phyloP scores from a whole-genome alignment of 768 basidiomycete genomes.

The Tylopilus rubrobrunneus region DNA sequence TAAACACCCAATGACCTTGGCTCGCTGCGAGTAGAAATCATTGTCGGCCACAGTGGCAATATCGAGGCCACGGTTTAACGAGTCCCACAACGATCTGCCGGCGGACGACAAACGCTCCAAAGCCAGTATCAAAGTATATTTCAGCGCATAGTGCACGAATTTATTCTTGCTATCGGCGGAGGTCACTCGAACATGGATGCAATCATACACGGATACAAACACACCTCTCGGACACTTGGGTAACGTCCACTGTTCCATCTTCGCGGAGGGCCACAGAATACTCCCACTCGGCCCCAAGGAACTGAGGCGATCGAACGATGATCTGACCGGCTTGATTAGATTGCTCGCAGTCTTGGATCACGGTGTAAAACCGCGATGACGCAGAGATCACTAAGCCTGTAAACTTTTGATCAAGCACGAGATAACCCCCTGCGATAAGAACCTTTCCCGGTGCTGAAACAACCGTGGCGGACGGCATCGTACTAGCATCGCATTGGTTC shows the following conservation, averaged over 20 bases:
- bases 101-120: slow-evolving; percentile 38
- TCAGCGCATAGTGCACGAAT: slow-evolving; percentile 88
- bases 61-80: slow-evolving; percentile 56
- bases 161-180: slow-evolving; percentile 63
- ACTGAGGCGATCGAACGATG: slow-evolving; percentile 87
- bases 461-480: slow-evolving; percentile 54
- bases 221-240: slow-evolving; percentile 21
- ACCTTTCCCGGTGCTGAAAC: slow-evolving; percentile 96
- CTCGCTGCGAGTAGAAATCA: slow-evolving; percentile 95
- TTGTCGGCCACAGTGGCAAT: slow-evolving; percentile 90
- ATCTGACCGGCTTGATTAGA: slow-evolving; percentile 41
- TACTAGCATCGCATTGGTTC: not conserved
- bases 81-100: slow-evolving; percentile 35
- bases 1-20: slow-evolving; percentile 49
- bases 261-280: slow-evolving; percentile 51
- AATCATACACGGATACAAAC: not conserved
- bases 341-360: slow-evolving; percentile 41
- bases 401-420: slow-evolving; percentile 86
- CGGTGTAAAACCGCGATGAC: slow-evolving; percentile 90
- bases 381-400: slow-evolving; percentile 89
- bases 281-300: slow-evolving; percentile 73
- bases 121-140: slow-evolving; percentile 67
- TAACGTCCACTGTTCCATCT: slow-evolving; percentile 23
- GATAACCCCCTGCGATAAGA: slow-evolving; percentile 92
- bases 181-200: slow-evolving; percentile 1